Base-by-base conservation (phyloP, 73 alveolate genomes). In the Paramecium bursaria region DNA sequence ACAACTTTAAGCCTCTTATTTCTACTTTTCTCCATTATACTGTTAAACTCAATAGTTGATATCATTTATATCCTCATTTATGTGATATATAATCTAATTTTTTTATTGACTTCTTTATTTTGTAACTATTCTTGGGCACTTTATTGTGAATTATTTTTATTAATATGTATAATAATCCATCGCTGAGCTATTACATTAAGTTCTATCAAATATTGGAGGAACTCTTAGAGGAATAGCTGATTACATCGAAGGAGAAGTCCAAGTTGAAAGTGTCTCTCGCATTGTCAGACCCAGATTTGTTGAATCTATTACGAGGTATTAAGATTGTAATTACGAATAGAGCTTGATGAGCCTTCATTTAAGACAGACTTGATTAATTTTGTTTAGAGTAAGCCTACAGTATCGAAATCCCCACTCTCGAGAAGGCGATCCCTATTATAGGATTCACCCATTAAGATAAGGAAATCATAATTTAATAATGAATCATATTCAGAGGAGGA, bases 121-220 rank as follows among this genome's bases (percentile, higher is more conserved):
- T n/a, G n/a, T n/a, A n/a, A n/a, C n/a, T n/a, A n/a, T n/a, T n/a
- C n/a, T n/a, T n/a, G n/a, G n/a, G n/a, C n/a, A n/a, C n/a, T n/a
- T n/a, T n/a, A n/a, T n/a, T n/a, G n/a, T n/a, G n/a, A n/a, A n/a
- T n/a, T n/a, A n/a, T n/a, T n/a, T n/a, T n/a, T n/a, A n/a, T n/a
- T n/a, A n/a, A 9, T 13, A 57, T 57, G 76, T 57, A 57, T 4
- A 57, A 30, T 23, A 13, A 50, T 57, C 15, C 27, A 42, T 23
- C 76, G 33, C 76, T 57, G 19, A 57, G 76, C 26, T 30, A 15
- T 27, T 57, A 50, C 33, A 57, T 57, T 14, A 57, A 57, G 48
- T 57, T 57, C 33, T 50, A 57, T 57, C 27, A 57, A 27, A 10
- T 57, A 15, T 48, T 57, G 17, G 5, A 57, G 33, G 47, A 57